Evolutionary conservation across 2,329 filamentous ascomycete genomes (phyloP), one percentile per base, ranked within the genome.

Genomic region (Aureobasidium leucospermi): DNA sequence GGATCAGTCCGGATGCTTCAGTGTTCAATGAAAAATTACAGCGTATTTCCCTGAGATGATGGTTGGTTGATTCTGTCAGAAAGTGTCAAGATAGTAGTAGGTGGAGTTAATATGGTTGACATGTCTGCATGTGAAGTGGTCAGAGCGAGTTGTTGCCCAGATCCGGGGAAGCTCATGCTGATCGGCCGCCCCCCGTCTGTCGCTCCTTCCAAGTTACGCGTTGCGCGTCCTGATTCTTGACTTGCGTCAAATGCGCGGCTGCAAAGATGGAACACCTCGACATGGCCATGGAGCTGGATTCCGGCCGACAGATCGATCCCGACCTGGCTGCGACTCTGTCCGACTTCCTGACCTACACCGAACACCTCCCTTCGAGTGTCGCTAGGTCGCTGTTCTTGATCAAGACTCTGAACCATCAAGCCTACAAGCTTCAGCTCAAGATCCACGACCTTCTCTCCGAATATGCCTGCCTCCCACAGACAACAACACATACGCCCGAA

Each of bases 301-400:
- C 58, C 28, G 31, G 28, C 53, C 10, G 60, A 55, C 15, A 56
- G 15, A 67, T 67, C 48, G 83, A 86, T 67, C 84, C 84, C 36
- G 84, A 87, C 67, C 81, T 83, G 60, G 83, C 86, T 68, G 81
- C 83, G 36, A 85, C 84, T 68, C 81, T 87, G 47, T 85, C 83
- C 64, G 84, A 87, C 70, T 87, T 84, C 70, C 81, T 86, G 61
- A 83, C 86, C 70, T 87, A 86, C 72, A 87, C 84, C 63, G 84
- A 87, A 72, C 85, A 85, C 75, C 84, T 85, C 60, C 84, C 84
- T 36, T 82, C 84, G 9, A 84, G 86, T 68, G 75, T 87, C 28
- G 78, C 81, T 61, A 83, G 84, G 66, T 85, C 84, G 63, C 73
- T 87, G 58, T 83, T 80, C 55, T 76, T 87, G 60, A 85, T 87